Base-by-base conservation (phyloP, 371 early-diverging fungal species). In the Mucor indicus region DNA sequence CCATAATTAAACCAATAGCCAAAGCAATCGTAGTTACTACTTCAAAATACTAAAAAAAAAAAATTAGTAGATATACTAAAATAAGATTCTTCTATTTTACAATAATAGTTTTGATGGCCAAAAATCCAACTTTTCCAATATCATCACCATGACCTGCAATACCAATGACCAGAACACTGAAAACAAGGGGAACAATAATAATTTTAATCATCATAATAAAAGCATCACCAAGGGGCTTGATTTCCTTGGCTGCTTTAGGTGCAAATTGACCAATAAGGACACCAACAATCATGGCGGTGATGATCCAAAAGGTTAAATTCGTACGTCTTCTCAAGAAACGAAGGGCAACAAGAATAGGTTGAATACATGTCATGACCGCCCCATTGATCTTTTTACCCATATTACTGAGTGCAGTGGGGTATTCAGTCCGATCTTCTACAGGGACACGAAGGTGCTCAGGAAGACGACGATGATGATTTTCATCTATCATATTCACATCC, bases 71-170 rank as follows among this genome's bases (percentile, higher is more conserved):
- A n/a, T n/a, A n/a, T n/a, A 20, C n/a, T n/a, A n/a, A n/a, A n/a
- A n/a, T 27, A 27, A 27, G 5, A 7, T 27, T 27, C 11, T 5
- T 27, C 29, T 7, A 19, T 20, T 19, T 60, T 71, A 67, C 72
- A 42, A 83, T 60, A 27, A 86, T 69, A 2, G 80, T 67, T 62
- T 86, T 86, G 57, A 86, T 38, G 13, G 84, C 85, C 23, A 86
- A 53, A 15, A 76, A 74, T 32, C 84, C 86, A 23, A 86, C 78
- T 32, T 74, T 61, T 16, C 55, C 64, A 24, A 87, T 64, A 61
- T 87, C 85, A 48, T 85, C 85, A 24, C 81, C 81, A 49, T 91
- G 91, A 13, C 88, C 72, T 38, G 68, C 68, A 59, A 91, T 89
- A 44, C 86, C 91, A 31, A 85, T 82, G 24, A 86, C 82, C 4